A percentile compares a stretch with the other conserved stretches of the same genome.
Conservation (phyloP, 345 rosid genomes). For the Clarkia xantiana region DNA sequence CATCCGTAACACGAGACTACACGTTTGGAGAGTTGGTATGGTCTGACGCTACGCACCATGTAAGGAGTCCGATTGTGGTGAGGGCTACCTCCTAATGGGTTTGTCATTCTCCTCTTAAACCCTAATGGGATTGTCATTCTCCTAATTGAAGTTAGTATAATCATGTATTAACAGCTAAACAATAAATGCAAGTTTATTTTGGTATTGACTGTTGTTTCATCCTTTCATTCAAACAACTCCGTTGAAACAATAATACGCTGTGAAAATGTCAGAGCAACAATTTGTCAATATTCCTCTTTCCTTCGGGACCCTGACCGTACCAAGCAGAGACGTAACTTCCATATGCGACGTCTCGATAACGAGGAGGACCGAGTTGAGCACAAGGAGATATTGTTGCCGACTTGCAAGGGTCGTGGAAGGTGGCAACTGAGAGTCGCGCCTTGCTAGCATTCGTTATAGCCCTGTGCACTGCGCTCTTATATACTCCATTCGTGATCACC, state of each 20-base stretch:
- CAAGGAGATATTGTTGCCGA: constrained; percentile 42
- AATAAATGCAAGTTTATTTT: too few species aligned
- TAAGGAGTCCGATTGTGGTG: constrained; percentile 62
- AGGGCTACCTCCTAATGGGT: constrained; percentile 12
- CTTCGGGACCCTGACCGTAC: constrained; percentile 74
- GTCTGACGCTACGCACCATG: constrained; percentile 51
- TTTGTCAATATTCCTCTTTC: constrained; percentile 64
- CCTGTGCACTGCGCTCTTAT: constrained; percentile 54
- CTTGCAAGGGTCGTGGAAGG: constrained; percentile 86
- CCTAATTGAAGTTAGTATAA: too few species aligned
- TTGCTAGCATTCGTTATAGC: constrained; percentile 49
- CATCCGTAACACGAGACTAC: constrained; percentile 6
- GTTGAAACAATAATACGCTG: not conserved
- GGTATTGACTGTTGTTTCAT: too few species aligned
- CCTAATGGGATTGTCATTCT: not conserved
- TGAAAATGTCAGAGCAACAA: constrained; percentile 14
- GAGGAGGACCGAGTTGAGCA: constrained; percentile 30
- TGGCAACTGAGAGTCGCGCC: constrained; percentile 60
- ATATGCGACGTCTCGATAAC: constrained; percentile 36
- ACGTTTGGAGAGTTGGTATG: constrained; percentile 54
- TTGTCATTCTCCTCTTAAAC: not conserved
- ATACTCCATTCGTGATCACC: constrained; percentile 71
- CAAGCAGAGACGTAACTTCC: constrained; percentile 62
- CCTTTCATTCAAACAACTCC: not conserved
- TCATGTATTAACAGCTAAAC: too few species aligned